Base-by-base conservation (phyloP, 1,284 basidiomycete genomes). In the Entoloma clypeatum region DNA sequence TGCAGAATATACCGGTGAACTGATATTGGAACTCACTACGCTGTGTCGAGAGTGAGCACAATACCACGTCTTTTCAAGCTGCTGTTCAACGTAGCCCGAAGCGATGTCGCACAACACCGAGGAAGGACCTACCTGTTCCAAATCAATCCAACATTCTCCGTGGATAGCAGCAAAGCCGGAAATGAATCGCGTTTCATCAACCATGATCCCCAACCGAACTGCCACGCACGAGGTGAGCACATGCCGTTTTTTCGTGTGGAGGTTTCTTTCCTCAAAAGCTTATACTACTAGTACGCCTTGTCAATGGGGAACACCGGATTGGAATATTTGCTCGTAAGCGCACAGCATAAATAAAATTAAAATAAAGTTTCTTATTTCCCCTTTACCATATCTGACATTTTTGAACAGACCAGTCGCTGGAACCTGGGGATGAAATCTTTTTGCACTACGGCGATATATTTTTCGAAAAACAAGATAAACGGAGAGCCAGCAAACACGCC, bases 181-280 rank as follows among this genome's bases (percentile, higher is more conserved):
- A 81, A 83, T 41, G 62, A 68, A 14, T 67, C 77, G 4, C 64
- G 79, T 17, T 84, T 74, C 49, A 70, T 83, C 33, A 79, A 86
- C 48, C 79, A 84, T 52, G 58, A 65, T 11, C 38, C 25, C 3
- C 31, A 41, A 0, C 51, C 60, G 1, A 83, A 81, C 50, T 72
- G 71, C 41, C 39, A 48, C 5, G 75, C 77, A 0, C 49, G 49
- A 44, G 60, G 79, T 80, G 49, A 34, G 62, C 56, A 10, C 14
- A 19, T 2, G 29, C 3, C 3, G n/a, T 28, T 36, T 25, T 36
- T 29, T 10, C 14, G 17, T 35, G n/a, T 31, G 27, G 16, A 2
- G 18, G 9, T 7, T 10, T 14, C 26, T 14, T 23, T 22, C 22
- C 26, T 32, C 28, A 22, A 23, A 43, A 3, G 36, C 37, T 53